Conservation (phyloP, 352 stramenopile genomes). For the Phytophthora sojae region DNA sequence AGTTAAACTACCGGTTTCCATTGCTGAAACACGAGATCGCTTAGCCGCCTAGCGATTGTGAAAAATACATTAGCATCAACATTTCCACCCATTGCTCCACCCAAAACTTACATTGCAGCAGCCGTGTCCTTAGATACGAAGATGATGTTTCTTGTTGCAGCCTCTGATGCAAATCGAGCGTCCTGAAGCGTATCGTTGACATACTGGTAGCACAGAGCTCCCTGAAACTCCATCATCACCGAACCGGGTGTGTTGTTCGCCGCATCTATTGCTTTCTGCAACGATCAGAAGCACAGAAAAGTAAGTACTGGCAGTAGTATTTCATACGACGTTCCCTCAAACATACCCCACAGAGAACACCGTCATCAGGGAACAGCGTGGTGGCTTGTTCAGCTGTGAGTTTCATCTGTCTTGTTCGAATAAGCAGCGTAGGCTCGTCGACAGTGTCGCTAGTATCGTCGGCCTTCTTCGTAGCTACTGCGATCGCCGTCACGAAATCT, state of each 20-base stretch:
- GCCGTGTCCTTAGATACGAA: slow-evolving; percentile 41
- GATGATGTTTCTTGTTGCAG: slow-evolving; percentile 20
- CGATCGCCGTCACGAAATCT: slow-evolving; percentile 53
- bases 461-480: slow-evolving; percentile 21
- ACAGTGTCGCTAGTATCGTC: not conserved
- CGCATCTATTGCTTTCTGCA: slow-evolving; percentile 45
- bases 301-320: not conserved
- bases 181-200: slow-evolving; percentile 31
- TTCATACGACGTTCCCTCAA: not conserved
- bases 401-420: slow-evolving; percentile 63
- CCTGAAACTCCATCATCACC: slow-evolving; percentile 72
- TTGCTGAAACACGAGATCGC: slow-evolving; percentile 57
- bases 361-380: slow-evolving; percentile 36
- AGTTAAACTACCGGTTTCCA: slow-evolving; percentile 60
- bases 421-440: slow-evolving; percentile 33
- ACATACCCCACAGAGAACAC: slow-evolving; percentile 24
- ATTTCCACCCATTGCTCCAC: not conserved
- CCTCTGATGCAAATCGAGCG: slow-evolving; percentile 31
- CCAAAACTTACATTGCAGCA: slow-evolving; percentile 41
- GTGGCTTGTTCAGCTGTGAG: slow-evolving; percentile 48
- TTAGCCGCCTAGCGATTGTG: slow-evolving; percentile 33
- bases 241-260: slow-evolving; percentile 44
- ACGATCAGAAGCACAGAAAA: not conserved
- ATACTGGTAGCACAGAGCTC: slow-evolving; percentile 27
- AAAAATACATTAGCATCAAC: slow-evolving; percentile 7